Evolutionary conservation across 2,329 filamentous ascomycete genomes (phyloP).

Genomic region (Neofusicoccum umdonicola): DNA sequence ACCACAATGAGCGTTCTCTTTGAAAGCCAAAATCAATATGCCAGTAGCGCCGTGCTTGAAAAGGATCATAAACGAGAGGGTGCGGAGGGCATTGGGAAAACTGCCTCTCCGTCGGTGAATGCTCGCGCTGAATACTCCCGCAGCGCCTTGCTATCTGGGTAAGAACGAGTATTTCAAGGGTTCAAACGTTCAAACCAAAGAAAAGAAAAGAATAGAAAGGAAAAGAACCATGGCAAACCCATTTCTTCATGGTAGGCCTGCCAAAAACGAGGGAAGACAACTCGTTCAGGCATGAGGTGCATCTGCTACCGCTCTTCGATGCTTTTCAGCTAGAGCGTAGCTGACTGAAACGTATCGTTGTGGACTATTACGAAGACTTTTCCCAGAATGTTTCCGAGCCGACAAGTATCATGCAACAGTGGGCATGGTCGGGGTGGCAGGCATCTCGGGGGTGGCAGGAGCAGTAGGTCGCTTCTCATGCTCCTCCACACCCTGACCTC

Average conservation of each 20-base stretch:
- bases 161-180: neutral
- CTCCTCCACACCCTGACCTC: conserved; percentile 58
- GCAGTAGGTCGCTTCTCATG: conserved; percentile 24
- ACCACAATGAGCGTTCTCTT: neutral
- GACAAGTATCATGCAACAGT: neutral
- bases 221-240: neutral
- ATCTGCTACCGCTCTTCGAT: neutral
- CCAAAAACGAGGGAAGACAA: neutral
- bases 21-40: neutral
- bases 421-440: neutral
- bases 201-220: neutral
- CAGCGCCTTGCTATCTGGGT: neutral
- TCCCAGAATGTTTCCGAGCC: neutral
- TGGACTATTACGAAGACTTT: neutral
- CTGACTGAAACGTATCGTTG: neutral
- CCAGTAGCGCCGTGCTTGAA: conserved; percentile 6
- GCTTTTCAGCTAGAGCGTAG: neutral
- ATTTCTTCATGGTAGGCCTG: neutral
- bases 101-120: neutral
- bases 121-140: neutral
- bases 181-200: neutral
- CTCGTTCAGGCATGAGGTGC: neutral
- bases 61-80: neutral
- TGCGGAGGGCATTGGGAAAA: neutral
- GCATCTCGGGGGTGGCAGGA: conserved; percentile 6